Base-by-base conservation (phyloP, 176 grass and related monocot species). In the Phragmites australis region DNA sequence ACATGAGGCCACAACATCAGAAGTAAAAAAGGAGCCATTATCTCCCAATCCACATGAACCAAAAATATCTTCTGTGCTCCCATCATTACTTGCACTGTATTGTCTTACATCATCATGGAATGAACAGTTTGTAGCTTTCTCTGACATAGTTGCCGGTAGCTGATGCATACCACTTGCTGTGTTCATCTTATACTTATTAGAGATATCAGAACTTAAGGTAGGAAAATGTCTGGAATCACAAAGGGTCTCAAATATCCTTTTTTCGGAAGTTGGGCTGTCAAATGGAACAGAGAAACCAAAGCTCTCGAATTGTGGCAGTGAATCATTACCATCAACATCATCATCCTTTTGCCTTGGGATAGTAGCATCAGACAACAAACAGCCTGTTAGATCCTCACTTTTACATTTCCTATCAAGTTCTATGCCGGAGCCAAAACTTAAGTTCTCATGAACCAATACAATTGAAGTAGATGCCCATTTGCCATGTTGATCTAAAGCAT, bases 71-170 rank as follows among this genome's bases (percentile, higher is more conserved):
- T 53, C 78, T 69, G 74, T 63, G 56, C 83, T 82, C 17, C 44
- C 44, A 77, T 48, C 50, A 68, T 62, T 52, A 70, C 82, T 76
- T 72, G 21, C 81, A 75, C 61, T 83, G 79, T 71, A 74, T 76
- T 88, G 70, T 65, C 57, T 26, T 12, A 46, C 49, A 78, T 63
- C 84, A 84, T 86, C 59, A 80, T 81, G 29, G 49, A 76, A 77
- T 41, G 86, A 83, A 54, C 27, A 68, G 42, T 94, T 82, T 22
- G 45, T 80, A 71, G 34, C 46, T 70, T 90, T 93, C 74, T 69
- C 87, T 12, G 86, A 72, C 76, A 87, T 77, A 75, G 77, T 74
- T 68, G 86, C 68, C 45, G 88, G 58, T 69, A 86, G 89, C 55
- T 78, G 81, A 77, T 62, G 65, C 78, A 84, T 34, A 50, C 87